phyloP scores from a whole-genome alignment of 768 basidiomycete species.

The Daedaleopsis nitida region DNA sequence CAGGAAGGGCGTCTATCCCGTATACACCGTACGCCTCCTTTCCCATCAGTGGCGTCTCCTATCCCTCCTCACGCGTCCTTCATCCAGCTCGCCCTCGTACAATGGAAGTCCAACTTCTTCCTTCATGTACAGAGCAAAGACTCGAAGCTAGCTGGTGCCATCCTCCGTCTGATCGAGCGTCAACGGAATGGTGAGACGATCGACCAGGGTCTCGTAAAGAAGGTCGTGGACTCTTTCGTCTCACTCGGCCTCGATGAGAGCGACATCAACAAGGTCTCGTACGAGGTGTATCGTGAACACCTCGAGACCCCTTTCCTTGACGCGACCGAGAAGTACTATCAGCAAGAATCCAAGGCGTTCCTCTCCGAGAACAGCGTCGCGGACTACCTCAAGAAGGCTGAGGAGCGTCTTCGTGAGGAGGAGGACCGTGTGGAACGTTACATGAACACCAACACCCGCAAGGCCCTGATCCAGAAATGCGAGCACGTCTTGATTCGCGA shows the following conservation, averaged over 20 bases:
- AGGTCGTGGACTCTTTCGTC: slow-evolving; percentile 93
- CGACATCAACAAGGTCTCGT: slow-evolving; percentile 89
- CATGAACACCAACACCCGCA: slow-evolving; percentile 86
- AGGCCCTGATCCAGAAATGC: slow-evolving; percentile 78
- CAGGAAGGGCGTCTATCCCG: slow-evolving; percentile 89
- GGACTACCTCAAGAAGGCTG: slow-evolving; percentile 94
- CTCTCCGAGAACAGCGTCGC: slow-evolving; percentile 86
- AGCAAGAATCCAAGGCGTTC: slow-evolving; percentile 88
- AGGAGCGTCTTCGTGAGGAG: slow-evolving; percentile 90
- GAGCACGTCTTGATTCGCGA: slow-evolving; percentile 91
- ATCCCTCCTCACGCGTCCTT: not conserved
- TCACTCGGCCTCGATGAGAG: slow-evolving; percentile 92
- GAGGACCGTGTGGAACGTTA: slow-evolving; percentile 95
- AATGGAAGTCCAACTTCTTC: slow-evolving; percentile 95
- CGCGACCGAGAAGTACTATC: slow-evolving; percentile 90
- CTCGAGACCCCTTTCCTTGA: slow-evolving; percentile 89
- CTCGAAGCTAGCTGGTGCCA: slow-evolving; percentile 81
- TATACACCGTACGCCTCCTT: slow-evolving; percentile 79
- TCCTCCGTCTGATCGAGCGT: slow-evolving; percentile 87
- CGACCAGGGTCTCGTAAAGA: slow-evolving; percentile 90
- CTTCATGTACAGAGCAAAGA: slow-evolving; percentile 81
- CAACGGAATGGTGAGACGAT: slow-evolving; percentile 95
- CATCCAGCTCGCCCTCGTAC: slow-evolving; percentile 83
- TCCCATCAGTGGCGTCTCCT: slow-evolving; percentile 4
- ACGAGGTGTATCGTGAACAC: slow-evolving; percentile 91